phyloP scores from a whole-genome alignment of 73 alveolate genomes.

The Uronychia binucleata region DNA sequence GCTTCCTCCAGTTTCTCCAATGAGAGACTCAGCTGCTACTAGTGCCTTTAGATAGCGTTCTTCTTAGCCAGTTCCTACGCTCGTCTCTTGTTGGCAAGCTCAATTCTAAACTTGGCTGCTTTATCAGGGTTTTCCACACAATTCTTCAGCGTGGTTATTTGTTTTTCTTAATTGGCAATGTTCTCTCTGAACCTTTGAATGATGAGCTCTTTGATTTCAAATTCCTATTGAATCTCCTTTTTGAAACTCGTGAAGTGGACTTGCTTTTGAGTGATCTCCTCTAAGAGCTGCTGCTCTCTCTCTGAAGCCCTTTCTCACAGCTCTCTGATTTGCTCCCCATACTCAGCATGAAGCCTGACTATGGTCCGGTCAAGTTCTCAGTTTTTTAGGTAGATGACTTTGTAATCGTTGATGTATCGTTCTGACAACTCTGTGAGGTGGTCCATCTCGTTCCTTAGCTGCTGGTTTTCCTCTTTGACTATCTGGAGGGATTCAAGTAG shows the following conservation, averaged over 20 bases:
- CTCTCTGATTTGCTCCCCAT: not conserved
- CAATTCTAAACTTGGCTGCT: not conserved
- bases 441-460: not conserved
- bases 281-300: not conserved
- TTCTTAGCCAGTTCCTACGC: not conserved
- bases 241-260: not conserved
- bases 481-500: not conserved
- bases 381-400: not conserved
- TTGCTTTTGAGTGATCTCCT: not conserved
- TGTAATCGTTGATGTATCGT: not conserved
- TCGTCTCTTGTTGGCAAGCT: not conserved
- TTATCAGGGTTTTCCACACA: not conserved
- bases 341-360: not conserved
- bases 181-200: not conserved
- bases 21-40: not conserved
- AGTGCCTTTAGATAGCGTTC: not conserved
- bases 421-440: not conserved
- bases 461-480: not conserved
- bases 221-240: not conserved
- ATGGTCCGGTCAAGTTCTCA: not conserved
- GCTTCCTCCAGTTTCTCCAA: not conserved
- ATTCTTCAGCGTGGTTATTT: not conserved
- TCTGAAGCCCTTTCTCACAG: not conserved
- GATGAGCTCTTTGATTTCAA: not conserved
- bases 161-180: not conserved